Base-by-base conservation (phyloP, 192 early-diverging fungal species). In the Coemansia furcata region DNA sequence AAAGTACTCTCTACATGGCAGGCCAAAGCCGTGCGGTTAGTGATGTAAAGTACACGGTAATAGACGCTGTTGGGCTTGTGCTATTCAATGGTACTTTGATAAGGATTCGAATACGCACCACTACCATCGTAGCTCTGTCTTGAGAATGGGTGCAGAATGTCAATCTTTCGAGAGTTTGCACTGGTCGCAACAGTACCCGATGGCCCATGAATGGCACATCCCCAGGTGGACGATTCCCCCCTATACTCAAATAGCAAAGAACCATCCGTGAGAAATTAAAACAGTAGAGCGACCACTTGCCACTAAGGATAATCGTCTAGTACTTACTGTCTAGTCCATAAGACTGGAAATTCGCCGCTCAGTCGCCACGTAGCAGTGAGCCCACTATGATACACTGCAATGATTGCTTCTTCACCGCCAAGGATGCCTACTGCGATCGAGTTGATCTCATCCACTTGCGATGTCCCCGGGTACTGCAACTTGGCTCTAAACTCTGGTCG, bases 331-430 rank as follows among this genome's bases (percentile, higher is more conserved):
- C 49, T n/a, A 14, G 65, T 67, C 78, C 78, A 80, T n/a, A 75
- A 42, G 14, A 81, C 23, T 2, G 63, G 26, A 58, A 72, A 69
- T 3, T 14, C 46, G 19, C 36, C 47, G n/a, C 49, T 33, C 29
- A 71, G 4, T 3, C 38, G 30, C 78, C 78, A 81, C 17, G 63
- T 64, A 32, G 60, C 57, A n/a, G 63, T 49, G 35, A 64, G 64
- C 55, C 78, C 78, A 49, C 70, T 81, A 19, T 81, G 67, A 12
- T 61, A 81, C 7, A 81, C 78, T 0, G 70, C 78, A 65, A 72
- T 55, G 6, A 81, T 23, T 11, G 47, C 36, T 19, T 81, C 78
- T 11, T 37, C 17, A 54, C 26, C 60, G 6, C 29, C 8, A 0
- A 66, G 54, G 14, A 11, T 33, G 4, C 69, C 78, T 10, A 81